A percentile compares a stretch with the other conserved stretches of the same genome.
These are phyloP conservation scores for Oldenlandia corymbosa DNA, from an alignment of 257 asterid species.

Conservation along the genomic window DNA sequence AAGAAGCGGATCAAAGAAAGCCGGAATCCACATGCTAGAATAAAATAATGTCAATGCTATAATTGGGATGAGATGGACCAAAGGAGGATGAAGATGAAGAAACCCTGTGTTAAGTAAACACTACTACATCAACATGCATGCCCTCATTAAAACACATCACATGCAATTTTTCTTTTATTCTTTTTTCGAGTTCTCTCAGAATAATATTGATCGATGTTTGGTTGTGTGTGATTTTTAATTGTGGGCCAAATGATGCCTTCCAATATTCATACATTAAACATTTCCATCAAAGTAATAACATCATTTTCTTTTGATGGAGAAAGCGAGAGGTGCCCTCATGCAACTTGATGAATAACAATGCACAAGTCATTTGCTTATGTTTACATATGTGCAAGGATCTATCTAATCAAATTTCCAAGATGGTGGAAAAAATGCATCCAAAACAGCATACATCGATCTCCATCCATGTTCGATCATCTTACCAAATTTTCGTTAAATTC, in stretches of 20 bases:
- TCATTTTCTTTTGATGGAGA: slow-evolving; percentile 12
- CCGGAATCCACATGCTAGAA: slow-evolving; percentile 13
- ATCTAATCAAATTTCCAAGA: not conserved
- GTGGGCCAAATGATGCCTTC: slow-evolving; percentile 14
- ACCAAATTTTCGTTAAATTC: too few species aligned
- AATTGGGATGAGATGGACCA: slow-evolving; percentile 11
- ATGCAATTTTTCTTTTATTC: slow-evolving; percentile 11
- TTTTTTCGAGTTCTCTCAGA: not conserved
- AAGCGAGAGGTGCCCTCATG: too few species aligned
- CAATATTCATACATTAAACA: slow-evolving; percentile 6
- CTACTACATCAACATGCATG: not conserved
- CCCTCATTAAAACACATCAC: slow-evolving; percentile 28
- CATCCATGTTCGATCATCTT: too few species aligned
- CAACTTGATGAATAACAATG: not conserved
- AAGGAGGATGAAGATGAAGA: too few species aligned
- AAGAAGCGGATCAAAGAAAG: not conserved
- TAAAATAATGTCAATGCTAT: slow-evolving; percentile 15
- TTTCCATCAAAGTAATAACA: not conserved
- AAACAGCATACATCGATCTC: too few species aligned
- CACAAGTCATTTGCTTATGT: not conserved
- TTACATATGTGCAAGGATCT: not conserved
- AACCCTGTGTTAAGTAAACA: slow-evolving; percentile 9
- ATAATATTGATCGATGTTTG: too few species aligned
- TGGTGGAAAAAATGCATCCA: too few species aligned
- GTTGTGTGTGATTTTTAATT: too few species aligned